Evolutionary conservation across 805 yeast species (phyloP).

Genomic region (Candida pseudofarinosa): DNA sequence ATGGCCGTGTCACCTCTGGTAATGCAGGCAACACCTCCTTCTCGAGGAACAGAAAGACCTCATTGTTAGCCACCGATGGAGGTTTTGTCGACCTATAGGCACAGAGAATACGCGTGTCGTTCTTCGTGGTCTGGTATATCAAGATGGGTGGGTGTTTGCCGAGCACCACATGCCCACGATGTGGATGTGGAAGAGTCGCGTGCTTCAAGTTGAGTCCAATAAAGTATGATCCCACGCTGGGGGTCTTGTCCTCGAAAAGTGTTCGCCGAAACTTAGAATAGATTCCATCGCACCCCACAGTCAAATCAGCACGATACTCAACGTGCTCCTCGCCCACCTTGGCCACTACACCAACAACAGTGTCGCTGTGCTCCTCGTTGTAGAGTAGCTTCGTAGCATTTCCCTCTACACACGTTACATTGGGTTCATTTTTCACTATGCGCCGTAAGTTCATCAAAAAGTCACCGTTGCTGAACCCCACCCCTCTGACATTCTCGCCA

Average conservation of each 20-base stretch:
- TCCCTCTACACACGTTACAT: constrained; percentile 78
- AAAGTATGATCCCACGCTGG: constrained; percentile 76
- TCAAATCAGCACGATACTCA: constrained; percentile 55
- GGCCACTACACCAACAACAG: constrained; percentile 74
- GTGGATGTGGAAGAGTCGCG: constrained; percentile 68
- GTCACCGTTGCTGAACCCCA: constrained; percentile 89
- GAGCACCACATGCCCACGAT: constrained; percentile 86
- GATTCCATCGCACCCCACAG: constrained; percentile 88
- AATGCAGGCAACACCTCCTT: constrained; percentile 60
- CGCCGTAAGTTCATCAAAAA: constrained; percentile 73
- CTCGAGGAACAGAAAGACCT: constrained; percentile 56
- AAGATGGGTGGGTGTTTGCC: constrained; percentile 86
- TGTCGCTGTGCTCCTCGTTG: constrained; percentile 43
- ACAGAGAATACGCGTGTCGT: constrained; percentile 84
- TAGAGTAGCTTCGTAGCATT: constrained; percentile 67
- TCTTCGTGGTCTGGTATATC: constrained; percentile 79
- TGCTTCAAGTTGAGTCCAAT: constrained; percentile 75
- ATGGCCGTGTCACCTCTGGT: constrained; percentile 62
- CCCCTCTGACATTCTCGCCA: constrained; percentile 61
- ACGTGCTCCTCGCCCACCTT: constrained; percentile 40
- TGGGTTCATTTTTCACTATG: constrained; percentile 64
- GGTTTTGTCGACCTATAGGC: constrained; percentile 72
- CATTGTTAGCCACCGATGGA: constrained; percentile 60
- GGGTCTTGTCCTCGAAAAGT: constrained; percentile 55
- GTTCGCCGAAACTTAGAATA: constrained; percentile 87